A percentile compares a stretch with the other conserved stretches of the same genome.
phyloP scores from a whole-genome alignment of 2,329 filamentous ascomycete species.

The Monosporascus cannonballus region DNA sequence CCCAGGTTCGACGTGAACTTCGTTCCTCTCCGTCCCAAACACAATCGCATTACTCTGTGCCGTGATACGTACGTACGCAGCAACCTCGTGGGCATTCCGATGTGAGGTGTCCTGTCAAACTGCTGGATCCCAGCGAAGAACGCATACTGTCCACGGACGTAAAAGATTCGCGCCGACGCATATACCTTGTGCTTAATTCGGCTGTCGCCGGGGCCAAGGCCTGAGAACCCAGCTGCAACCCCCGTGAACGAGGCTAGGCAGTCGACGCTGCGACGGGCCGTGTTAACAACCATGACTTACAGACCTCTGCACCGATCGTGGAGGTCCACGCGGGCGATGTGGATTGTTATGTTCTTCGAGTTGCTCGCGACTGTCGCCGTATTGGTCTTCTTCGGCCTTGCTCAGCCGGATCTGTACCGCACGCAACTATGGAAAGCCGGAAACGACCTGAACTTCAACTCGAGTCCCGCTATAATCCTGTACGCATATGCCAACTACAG shows the following conservation, averaged over 20 bases:
- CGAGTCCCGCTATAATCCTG: slow-evolving; percentile 60
- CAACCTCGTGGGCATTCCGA: slow-evolving; percentile 10
- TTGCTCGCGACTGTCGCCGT: slow-evolving; percentile 57
- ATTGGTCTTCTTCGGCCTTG: slow-evolving; percentile 66
- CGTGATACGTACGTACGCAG: slow-evolving; percentile 5
- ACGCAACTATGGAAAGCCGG: slow-evolving; percentile 69
- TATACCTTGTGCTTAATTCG: too few relatives aligned
- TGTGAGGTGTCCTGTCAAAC: slow-evolving; percentile 15
- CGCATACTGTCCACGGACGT: not conserved
- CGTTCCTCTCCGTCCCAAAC: slow-evolving; percentile 6
- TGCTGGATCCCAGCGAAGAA: slow-evolving; percentile 13
- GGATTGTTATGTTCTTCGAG: slow-evolving; percentile 60
- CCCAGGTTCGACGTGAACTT: slow-evolving; percentile 18
- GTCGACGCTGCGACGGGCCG: slow-evolving; percentile 4
- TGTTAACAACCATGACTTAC: slow-evolving; percentile 35
- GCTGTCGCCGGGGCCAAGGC: not conserved
- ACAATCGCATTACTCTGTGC: slow-evolving; percentile 7
- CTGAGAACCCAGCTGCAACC: not conserved
- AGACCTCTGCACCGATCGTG: slow-evolving; percentile 54
- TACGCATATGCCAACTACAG: slow-evolving; percentile 70
- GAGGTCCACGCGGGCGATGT: slow-evolving; percentile 53
- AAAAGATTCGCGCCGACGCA: slow-evolving; percentile 3
- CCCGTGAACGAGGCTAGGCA: not conserved
- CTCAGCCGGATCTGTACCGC: slow-evolving; percentile 67
- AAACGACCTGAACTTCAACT: slow-evolving; percentile 66